Base-by-base conservation (phyloP, 306 rosid species). In the Cicer arietinum region DNA sequence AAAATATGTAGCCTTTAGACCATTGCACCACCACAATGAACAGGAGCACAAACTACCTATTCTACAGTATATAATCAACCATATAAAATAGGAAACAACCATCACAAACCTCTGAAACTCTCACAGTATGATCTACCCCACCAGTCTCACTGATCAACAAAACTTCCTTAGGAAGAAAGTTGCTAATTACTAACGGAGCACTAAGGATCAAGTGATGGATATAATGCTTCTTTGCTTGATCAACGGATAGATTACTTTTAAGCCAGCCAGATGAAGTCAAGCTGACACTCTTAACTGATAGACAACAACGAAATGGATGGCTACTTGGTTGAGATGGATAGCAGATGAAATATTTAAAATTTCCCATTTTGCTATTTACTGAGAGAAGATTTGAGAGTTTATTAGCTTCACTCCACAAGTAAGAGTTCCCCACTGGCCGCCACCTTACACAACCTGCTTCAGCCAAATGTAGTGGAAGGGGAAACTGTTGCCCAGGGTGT, bases 391-490 rank as follows among this genome's bases (percentile, higher is more conserved):
- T 91, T 14, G 94, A 82, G 72, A 94, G 97, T 60, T 81, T 88
- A 74, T 87, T 91, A 79, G 90, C 85, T 86, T 94, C 97, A 84
- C 97, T 94, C 98, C 98, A 94, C 74, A 94, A 77, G 79, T 90
- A 90, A 76, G 96, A 88, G 71, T 84, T 82, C 52, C 98, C 98
- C 78, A 84, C 50, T 56, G 98, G 98, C 75, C 97, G 89, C 97
- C 97, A 94, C 73, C 98, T 88, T 70, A 94, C 83, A 72, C 87
- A 84, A 75, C 98, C 98, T 62, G 93, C 96, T 82, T 90, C 98
- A 69, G 97, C 96, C 88, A 94, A 85, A 88, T 94, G 96, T 43
- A 94, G 85, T 39, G 98, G 98, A 72, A 94, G 88, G 4, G 98
- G 98, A 69, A 94, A 76, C 85, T 90, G 94, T 73, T 94, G 89